These are phyloP conservation scores for Microthlaspi erraticum DNA, from an alignment of 345 rosid genomes.

Conservation along the genomic window DNA sequence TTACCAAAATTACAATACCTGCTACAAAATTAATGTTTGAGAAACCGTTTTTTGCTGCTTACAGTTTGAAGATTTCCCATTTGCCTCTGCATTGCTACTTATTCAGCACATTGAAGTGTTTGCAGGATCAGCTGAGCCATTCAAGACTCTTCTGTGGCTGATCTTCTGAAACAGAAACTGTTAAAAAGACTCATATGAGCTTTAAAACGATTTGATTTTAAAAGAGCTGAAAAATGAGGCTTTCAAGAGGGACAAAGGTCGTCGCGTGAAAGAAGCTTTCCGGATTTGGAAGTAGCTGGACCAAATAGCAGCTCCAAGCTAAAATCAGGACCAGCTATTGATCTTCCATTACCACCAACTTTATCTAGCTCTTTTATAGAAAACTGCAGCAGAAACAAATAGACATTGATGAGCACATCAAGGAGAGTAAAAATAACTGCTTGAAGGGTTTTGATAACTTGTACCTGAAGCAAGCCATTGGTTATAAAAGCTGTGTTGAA, in stretches of 20 bases:
- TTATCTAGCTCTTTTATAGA: slow-evolving; percentile 72
- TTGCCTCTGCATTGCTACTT: slow-evolving; percentile 12
- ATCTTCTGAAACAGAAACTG: slow-evolving; percentile 5
- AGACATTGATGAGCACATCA: slow-evolving; percentile 11
- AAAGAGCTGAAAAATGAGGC: slow-evolving; percentile 4
- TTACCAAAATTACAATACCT: slow-evolving; percentile 35
- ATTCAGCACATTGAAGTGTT: slow-evolving; percentile 20
- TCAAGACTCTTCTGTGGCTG: slow-evolving; percentile 20
- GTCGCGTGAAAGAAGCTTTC: slow-evolving; percentile 32
- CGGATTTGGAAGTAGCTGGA: slow-evolving; percentile 60
- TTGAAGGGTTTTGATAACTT: background rate
- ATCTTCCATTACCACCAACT: slow-evolving; percentile 72
- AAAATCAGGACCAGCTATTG: slow-evolving; percentile 74
- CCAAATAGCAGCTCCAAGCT: slow-evolving; percentile 87
- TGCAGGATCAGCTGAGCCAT: slow-evolving; percentile 35
- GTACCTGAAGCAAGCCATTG: slow-evolving; percentile 83
- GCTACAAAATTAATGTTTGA: slow-evolving; percentile 16
- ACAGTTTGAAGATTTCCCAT: slow-evolving; percentile 15
- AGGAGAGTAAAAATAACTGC: slow-evolving; percentile 2
- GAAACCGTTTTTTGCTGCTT: slow-evolving; percentile 16
- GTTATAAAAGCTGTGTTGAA: slow-evolving; percentile 90
- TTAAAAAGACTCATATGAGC: background rate
- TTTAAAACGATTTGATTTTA: background rate
- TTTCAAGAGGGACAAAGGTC: slow-evolving; percentile 31
- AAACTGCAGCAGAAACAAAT: slow-evolving; percentile 52